phyloP scores from a whole-genome alignment of 1,284 basidiomycete genomes.

The Leccinum cinnamomeum region DNA sequence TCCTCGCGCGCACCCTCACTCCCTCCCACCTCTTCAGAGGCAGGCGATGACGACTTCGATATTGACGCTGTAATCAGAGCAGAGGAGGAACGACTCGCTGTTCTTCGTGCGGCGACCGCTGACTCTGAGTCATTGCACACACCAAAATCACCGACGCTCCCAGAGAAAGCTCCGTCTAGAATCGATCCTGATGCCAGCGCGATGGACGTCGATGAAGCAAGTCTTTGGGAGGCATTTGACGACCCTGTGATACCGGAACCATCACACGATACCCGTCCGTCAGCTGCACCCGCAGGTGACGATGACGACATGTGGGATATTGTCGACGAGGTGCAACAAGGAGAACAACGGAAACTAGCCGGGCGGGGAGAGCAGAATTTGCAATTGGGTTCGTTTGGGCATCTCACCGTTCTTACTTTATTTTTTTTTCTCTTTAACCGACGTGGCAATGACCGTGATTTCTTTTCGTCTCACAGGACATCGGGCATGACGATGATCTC shows the following conservation, averaged over 20 bases:
- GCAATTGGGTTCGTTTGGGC: slow-evolving; percentile 57
- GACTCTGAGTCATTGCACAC: not conserved
- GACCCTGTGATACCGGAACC: slow-evolving; percentile 16
- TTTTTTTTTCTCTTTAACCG: not conserved
- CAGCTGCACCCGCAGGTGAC: slow-evolving; percentile 34
- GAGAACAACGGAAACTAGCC: slow-evolving; percentile 5
- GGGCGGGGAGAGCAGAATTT: slow-evolving; percentile 81
- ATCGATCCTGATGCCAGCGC: slow-evolving; percentile 13
- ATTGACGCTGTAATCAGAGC: too few relatives aligned
- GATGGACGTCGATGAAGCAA: slow-evolving; percentile 50
- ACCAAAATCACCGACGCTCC: slow-evolving; percentile 10
- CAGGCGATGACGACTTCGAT: too few relatives aligned
- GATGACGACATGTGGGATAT: slow-evolving; percentile 73
- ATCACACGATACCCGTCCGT: slow-evolving; percentile 4
- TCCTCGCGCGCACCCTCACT: too few relatives aligned
- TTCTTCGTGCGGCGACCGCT: too few relatives aligned
- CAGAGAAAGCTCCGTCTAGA: slow-evolving; percentile 14
- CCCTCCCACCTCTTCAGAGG: too few relatives aligned
- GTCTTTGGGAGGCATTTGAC: slow-evolving; percentile 49
- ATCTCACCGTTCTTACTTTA: not conserved
- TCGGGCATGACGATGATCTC: slow-evolving; percentile 59
- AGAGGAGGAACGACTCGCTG: too few relatives aligned
- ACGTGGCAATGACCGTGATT: not conserved
- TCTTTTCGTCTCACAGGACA: slow-evolving; percentile 46
- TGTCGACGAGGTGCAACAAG: slow-evolving; percentile 45